These are phyloP conservation scores for Nidularia sp. DNA, from an alignment of 768 basidiomycete genomes.

Conservation along the genomic window DNA sequence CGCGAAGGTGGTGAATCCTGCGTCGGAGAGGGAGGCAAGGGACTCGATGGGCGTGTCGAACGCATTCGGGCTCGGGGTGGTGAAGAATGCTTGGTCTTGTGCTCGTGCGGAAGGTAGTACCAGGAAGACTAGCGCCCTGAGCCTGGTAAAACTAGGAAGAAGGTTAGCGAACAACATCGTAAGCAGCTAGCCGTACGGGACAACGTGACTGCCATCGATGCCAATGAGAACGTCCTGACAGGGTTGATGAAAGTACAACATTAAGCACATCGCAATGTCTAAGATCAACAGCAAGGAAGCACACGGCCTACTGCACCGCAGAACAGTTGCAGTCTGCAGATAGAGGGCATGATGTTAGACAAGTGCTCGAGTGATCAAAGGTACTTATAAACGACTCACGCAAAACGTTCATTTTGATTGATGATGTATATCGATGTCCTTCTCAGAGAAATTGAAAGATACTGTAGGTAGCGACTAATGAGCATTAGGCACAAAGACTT, in stretches of 20 bases:
- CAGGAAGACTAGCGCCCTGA: not conserved
- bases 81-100: conserved; percentile 10
- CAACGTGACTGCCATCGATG: not conserved
- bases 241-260: not conserved
- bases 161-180: not conserved
- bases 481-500: no score
- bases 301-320: no score
- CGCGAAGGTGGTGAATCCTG: conserved; percentile 23
- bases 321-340: no score
- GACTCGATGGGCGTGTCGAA: conserved; percentile 2
- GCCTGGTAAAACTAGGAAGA: not conserved
- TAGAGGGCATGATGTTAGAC: no score
- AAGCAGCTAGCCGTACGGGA: not conserved
- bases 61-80: not conserved
- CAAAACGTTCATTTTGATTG: no score
- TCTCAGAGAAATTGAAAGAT: no score
- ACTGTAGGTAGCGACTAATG: no score
- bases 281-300: no score
- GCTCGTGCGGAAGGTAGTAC: not conserved
- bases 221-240: not conserved
- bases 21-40: conserved; percentile 12
- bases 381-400: no score
- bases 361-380: no score
- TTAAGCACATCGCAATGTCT: no score
- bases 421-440: no score